Percentiles rank a stretch among this genome's conserved stretches.
Conservation (phyloP, 1,139 yeast species). For the Geotrichum carabidarum region DNA sequence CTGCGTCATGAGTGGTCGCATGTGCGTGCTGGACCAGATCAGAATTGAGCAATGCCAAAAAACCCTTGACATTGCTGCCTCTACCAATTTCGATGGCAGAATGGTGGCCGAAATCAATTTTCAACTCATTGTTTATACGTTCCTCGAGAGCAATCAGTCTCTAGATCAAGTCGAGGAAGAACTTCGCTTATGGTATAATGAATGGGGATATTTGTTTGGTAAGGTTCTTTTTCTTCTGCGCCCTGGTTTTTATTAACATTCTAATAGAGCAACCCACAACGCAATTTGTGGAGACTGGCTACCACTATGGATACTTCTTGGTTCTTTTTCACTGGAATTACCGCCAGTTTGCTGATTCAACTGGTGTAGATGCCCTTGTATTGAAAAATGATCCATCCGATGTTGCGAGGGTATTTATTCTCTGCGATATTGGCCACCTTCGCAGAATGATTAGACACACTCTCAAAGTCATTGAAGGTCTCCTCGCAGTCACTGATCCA, state of each 20-base stretch:
- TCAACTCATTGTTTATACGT: slow-evolving; percentile 57
- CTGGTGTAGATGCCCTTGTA: slow-evolving; percentile 2
- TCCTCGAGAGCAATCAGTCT: slow-evolving; percentile 44
- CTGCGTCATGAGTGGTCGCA: slow-evolving; percentile 66
- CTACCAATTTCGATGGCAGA: slow-evolving; percentile 80
- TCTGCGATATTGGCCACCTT: slow-evolving; percentile 21
- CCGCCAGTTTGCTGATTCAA: slow-evolving; percentile 9
- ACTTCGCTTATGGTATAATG: slow-evolving; percentile 57
- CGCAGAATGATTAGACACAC: slow-evolving; percentile 38
- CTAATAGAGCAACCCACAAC: slow-evolving; percentile 56
- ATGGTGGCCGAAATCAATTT: slow-evolving; percentile 79
- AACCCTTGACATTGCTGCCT: slow-evolving; percentile 54
- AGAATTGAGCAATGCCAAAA: slow-evolving; percentile 59
- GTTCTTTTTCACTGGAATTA: slow-evolving; percentile 42
- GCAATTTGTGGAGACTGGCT: slow-evolving; percentile 72
- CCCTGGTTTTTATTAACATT: background rate
- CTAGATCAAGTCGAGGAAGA: slow-evolving; percentile 37
- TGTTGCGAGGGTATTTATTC: slow-evolving; percentile 18
- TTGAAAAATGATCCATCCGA: slow-evolving; percentile 14
- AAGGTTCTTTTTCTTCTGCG: background rate
- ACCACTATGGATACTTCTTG: slow-evolving; percentile 58
- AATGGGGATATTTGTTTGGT: slow-evolving; percentile 62
- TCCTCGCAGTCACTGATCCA: slow-evolving; percentile 48
- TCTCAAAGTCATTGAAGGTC: slow-evolving; percentile 43
- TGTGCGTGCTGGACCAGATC: slow-evolving; percentile 63